Base-by-base conservation (phyloP, 495 filamentous ascomycete species). In the Hyaloscypha finlandica region DNA sequence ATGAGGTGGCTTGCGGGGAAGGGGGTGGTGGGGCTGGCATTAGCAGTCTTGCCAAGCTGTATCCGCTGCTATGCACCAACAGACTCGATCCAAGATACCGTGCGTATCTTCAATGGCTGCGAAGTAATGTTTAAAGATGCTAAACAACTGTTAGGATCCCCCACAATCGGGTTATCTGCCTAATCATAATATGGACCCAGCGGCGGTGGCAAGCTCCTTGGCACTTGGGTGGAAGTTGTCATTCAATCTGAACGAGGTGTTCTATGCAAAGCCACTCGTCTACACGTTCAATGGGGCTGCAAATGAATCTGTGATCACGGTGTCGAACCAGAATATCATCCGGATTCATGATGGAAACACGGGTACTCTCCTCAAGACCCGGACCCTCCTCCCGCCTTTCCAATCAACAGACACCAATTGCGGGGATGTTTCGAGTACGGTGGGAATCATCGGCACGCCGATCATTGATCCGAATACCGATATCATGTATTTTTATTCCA, bases 211-310 rank as follows among this genome's bases (percentile, higher is more conserved):
- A 16, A 59, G 32, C 9, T 29, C 53, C 6, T 16, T 32, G 8
- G 32, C 29, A 20, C 9, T 59, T 32, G 6, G 6, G 8, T 59
- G 56, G 56, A 59, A 59, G 32, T 16, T 25, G 6, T 11, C 56
- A 35, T 59, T 32, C 56, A 59, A 59, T 16, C 6, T 32, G 6
- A 59, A 59, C 19, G 56, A 59, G 56, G 56, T 67, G 19, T 73
- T 78, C 45, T 78, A 76, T 62, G 75, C 78, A 3, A 74, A 78
- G 37, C 76, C 77, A 6, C 63, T 80, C 39, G 71, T 77, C 11
- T 80, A 78, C 57, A 78, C 78, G 2, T 71, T 70, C 5, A 45
- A 59, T 33, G 70, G 67, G 32, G 11, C 4, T 51, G 70, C 58
- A 16, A 56, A 51, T 8, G 74, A 79, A 57, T 32, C 73, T 6